Evolutionary conservation across 768 basidiomycete genomes (phyloP).

Genomic region (Tricholoma hemisulphureum): DNA sequence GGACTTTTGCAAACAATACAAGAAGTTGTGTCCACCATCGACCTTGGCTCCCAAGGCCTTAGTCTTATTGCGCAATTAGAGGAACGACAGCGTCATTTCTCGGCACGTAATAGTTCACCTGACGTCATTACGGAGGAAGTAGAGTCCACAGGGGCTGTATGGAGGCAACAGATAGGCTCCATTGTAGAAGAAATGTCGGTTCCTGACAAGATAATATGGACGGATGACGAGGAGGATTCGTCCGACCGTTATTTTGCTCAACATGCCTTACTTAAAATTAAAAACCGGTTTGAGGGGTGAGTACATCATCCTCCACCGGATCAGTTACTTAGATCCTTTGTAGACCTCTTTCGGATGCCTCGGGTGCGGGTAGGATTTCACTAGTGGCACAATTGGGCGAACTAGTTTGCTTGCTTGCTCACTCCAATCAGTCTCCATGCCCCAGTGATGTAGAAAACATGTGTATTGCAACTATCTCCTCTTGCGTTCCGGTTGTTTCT

Average conservation of each 20-base stretch:
- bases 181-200: slow-evolving; percentile 40
- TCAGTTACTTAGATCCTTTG: background rate
- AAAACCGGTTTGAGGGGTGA: slow-evolving; percentile 42
- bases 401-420: slow-evolving; percentile 38
- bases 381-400: slow-evolving; percentile 33
- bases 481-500: slow-evolving; percentile 35
- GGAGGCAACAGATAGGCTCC: slow-evolving; percentile 34
- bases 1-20: slow-evolving; percentile 17
- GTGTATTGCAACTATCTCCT: slow-evolving; percentile 27
- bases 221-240: slow-evolving; percentile 49
- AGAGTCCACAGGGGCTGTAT: slow-evolving; percentile 16
- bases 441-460: slow-evolving; percentile 21
- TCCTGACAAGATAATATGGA: slow-evolving; percentile 51
- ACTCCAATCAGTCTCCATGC: slow-evolving; percentile 33
- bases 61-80: slow-evolving; percentile 15
- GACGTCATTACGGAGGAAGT: background rate
- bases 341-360: slow-evolving; percentile 38
- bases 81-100: background rate
- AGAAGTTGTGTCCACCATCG: slow-evolving; percentile 18
- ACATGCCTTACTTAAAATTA: slow-evolving; percentile 47
- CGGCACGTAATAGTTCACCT: background rate
- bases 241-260: slow-evolving; percentile 40
- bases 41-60: slow-evolving; percentile 17
- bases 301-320: background rate
- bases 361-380: slow-evolving; percentile 29